These are phyloP conservation scores for Cyclanthera cordifolia DNA, from an alignment of 306 rosid genomes.

Conservation along the genomic window DNA sequence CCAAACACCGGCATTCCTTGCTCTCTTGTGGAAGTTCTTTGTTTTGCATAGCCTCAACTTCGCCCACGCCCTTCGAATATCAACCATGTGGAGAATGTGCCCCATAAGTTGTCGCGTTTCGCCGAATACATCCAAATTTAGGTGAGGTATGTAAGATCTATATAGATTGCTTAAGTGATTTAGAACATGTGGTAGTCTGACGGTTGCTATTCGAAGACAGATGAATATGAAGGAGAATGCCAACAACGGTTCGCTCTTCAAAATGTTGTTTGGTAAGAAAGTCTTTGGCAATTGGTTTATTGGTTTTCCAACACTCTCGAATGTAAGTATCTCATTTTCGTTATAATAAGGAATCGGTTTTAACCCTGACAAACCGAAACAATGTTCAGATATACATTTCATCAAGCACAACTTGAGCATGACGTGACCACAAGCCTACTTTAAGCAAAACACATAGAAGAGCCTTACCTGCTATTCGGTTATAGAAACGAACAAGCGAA, in stretches of 20 bases:
- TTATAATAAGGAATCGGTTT: conserved; percentile 25
- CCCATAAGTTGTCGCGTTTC: conserved; percentile 59
- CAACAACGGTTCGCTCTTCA: conserved; percentile 44
- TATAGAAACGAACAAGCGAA: conserved; percentile 44
- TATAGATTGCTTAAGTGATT: conserved; percentile 34
- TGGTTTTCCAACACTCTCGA: conserved; percentile 20
- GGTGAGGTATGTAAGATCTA: conserved; percentile 36
- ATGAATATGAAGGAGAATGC: conserved; percentile 43
- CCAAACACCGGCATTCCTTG: conserved; percentile 58
- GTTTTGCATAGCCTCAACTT: conserved; percentile 55
- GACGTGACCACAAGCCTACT: background rate
- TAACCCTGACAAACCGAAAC: conserved; percentile 34
- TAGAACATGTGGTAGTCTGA: conserved; percentile 29
- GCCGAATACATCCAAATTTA: conserved; percentile 56
- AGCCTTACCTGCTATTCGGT: conserved; percentile 47
- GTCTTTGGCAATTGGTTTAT: conserved; percentile 20
- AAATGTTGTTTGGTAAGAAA: conserved; percentile 25
- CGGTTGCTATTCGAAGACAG: conserved; percentile 33
- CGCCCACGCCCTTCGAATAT: conserved; percentile 54
- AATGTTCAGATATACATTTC: background rate
- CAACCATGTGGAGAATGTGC: conserved; percentile 37
- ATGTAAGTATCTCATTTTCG: conserved; percentile 16
- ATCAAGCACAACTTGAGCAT: background rate
- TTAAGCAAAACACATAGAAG: background rate
- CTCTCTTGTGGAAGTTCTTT: conserved; percentile 53